Percentiles rank a stretch among this genome's conserved stretches.
Evolutionary conservation across 2,329 filamentous ascomycete species (phyloP).

Genomic region (Colletotrichum musicola): DNA sequence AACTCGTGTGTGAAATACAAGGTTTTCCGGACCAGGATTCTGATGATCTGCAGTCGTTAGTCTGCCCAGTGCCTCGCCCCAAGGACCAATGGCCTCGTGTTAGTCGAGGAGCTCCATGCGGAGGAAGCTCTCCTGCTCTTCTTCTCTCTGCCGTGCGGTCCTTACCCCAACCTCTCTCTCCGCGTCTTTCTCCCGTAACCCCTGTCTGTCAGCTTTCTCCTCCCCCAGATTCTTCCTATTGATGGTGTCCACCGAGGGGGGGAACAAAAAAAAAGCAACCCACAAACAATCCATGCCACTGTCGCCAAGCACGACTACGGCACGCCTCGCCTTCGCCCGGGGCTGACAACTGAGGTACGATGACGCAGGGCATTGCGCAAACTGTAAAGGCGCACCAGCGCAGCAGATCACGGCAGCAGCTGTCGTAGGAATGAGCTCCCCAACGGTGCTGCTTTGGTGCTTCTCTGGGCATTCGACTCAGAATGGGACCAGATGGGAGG

Average conservation of each 20-base stretch:
- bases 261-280: not conserved
- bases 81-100: not conserved
- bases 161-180: conserved; percentile 1
- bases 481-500: not conserved
- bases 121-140: not conserved
- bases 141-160: not conserved
- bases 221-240: not conserved
- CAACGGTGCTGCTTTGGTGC: not conserved
- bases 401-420: not conserved
- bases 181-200: not conserved
- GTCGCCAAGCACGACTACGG: conserved; percentile 28
- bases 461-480: too few species aligned
- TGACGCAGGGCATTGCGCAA: conserved; percentile 30
- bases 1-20: not conserved
- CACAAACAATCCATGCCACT: not conserved
- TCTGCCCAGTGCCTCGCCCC: not conserved
- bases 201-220: not conserved
- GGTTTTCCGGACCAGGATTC: not conserved
- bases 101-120: not conserved
- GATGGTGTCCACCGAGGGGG: not conserved
- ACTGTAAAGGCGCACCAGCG: not conserved
- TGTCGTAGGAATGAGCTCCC: not conserved
- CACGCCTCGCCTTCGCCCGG: conserved; percentile 32
- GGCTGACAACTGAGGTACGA: conserved; percentile 32
- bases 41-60: conserved; percentile 2